Evolutionary conservation across 441 rosid genomes (phyloP).

Genomic region (Mallotus repandus): DNA sequence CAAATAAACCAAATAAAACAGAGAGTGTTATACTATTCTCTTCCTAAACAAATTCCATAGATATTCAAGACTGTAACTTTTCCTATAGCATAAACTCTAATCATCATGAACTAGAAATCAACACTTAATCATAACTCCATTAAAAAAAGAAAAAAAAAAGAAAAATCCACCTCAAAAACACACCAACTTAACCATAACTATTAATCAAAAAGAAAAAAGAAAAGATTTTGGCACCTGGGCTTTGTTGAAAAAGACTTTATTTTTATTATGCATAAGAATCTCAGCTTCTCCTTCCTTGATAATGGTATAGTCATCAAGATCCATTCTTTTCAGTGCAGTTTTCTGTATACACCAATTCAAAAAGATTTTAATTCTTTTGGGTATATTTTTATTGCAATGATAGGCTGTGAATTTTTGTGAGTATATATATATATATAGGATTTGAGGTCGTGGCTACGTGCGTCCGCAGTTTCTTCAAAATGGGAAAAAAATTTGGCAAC

Average conservation of each 20-base stretch:
- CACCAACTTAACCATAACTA: not conserved
- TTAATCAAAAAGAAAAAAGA: constrained; percentile 5
- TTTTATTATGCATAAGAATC: constrained; percentile 90
- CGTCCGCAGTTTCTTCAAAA: not conserved
- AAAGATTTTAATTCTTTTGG: not conserved
- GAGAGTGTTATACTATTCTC: not conserved
- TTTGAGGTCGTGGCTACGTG: too few relatives aligned
- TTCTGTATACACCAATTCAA: constrained; percentile 18
- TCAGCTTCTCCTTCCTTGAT: constrained; percentile 96
- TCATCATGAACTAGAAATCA: not conserved
- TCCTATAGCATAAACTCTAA: not conserved
- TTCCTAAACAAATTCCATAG: not conserved
- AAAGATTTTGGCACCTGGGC: constrained; percentile 68
- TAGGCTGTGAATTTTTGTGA: not conserved
- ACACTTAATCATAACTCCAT: not conserved
- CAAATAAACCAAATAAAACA: not conserved
- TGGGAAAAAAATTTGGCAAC: not conserved
- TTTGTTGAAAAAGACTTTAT: constrained; percentile 91
- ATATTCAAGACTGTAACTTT: not conserved
- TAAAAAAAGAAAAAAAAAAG: not conserved
- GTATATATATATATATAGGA: not conserved
- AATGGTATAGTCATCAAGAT: constrained; percentile 62
- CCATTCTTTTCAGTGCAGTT: constrained; percentile 24
- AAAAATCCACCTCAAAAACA: not conserved
- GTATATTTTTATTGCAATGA: not conserved